Conservation (phyloP, 805 yeast species). For the Ogataea pilisensis region DNA sequence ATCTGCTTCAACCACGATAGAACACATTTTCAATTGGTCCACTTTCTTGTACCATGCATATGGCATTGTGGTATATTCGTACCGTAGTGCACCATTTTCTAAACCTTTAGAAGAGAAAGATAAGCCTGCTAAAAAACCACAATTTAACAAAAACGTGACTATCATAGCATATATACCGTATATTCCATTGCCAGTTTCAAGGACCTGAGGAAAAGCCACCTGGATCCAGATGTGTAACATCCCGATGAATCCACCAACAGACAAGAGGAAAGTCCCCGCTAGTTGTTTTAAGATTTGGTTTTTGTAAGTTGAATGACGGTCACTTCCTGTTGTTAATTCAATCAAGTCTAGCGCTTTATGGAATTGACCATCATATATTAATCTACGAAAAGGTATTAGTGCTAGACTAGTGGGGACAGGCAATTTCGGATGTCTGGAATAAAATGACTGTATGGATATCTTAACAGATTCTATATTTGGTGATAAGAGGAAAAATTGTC, state of each 20-base stretch:
- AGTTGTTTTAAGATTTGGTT: constrained; percentile 26
- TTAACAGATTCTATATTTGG: constrained; percentile 25
- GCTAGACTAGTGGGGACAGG: constrained; percentile 38
- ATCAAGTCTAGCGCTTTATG: constrained; percentile 52
- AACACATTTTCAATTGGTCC: constrained; percentile 64
- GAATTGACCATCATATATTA: constrained; percentile 56
- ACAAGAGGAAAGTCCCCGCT: constrained; percentile 40
- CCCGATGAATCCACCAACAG: constrained; percentile 37
- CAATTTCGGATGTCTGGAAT: constrained; percentile 15
- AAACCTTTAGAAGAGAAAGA: constrained; percentile 45
- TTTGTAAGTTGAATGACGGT: constrained; percentile 40
- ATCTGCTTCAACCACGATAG: constrained; percentile 64
- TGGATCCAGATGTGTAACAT: constrained; percentile 44
- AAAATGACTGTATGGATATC: constrained; percentile 23
- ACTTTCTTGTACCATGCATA: constrained; percentile 60
- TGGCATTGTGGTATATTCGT: constrained; percentile 64
- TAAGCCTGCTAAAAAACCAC: constrained; percentile 40
- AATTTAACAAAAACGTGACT: constrained; percentile 44
- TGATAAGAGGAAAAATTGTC: constrained; percentile 19
- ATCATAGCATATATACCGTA: constrained; percentile 43
- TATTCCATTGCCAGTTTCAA: constrained; percentile 36
- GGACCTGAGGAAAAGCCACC: constrained; percentile 30
- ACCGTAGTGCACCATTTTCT: constrained; percentile 50
- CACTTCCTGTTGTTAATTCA: constrained; percentile 57
- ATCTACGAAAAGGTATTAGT: constrained; percentile 58